Conservation (phyloP, 2,329 filamentous ascomycete species). For the Fusarium oxysporum region DNA sequence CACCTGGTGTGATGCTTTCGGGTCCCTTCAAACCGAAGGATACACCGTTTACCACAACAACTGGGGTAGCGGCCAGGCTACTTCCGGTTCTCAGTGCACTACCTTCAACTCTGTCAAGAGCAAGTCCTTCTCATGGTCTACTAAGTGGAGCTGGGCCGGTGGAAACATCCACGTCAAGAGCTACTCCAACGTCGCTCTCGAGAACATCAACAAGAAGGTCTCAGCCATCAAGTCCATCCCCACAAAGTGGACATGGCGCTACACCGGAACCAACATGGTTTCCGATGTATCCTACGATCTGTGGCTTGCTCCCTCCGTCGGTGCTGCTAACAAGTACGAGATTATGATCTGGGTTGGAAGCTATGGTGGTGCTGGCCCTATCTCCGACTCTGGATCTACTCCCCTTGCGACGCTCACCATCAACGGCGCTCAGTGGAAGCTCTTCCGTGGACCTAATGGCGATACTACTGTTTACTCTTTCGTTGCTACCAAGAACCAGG, state of each 20-base stretch:
- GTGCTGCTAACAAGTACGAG: conserved; percentile 64
- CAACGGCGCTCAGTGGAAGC: conserved; percentile 65
- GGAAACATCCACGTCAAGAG: conserved; percentile 56
- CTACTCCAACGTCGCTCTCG: conserved; percentile 56
- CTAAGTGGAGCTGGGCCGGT: conserved; percentile 56
- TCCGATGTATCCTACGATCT: conserved; percentile 71
- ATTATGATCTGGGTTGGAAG: conserved; percentile 74
- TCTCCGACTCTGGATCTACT: conserved; percentile 45
- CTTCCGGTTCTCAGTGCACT: conserved; percentile 56
- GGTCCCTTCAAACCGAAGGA: conserved; percentile 50
- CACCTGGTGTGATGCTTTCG: conserved; percentile 55
- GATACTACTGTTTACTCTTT: conserved; percentile 70
- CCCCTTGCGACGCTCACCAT: conserved; percentile 59
- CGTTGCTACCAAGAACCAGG: conserved; percentile 55
- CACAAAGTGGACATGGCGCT: conserved; percentile 50
- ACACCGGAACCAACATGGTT: conserved; percentile 52
- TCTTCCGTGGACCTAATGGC: conserved; percentile 72
- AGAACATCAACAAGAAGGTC: conserved; percentile 52
- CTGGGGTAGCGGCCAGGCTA: conserved; percentile 56
- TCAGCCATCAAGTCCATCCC: conserved; percentile 51
- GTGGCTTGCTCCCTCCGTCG: conserved; percentile 63
- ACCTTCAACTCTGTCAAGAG: conserved; percentile 51
- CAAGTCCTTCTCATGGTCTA: conserved; percentile 55
- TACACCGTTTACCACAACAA: conserved; percentile 66
- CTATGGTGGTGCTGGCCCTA: conserved; percentile 69